Evolutionary conservation across 495 filamentous ascomycete genomes (phyloP).

Genomic region (Neurospora cerealis): DNA sequence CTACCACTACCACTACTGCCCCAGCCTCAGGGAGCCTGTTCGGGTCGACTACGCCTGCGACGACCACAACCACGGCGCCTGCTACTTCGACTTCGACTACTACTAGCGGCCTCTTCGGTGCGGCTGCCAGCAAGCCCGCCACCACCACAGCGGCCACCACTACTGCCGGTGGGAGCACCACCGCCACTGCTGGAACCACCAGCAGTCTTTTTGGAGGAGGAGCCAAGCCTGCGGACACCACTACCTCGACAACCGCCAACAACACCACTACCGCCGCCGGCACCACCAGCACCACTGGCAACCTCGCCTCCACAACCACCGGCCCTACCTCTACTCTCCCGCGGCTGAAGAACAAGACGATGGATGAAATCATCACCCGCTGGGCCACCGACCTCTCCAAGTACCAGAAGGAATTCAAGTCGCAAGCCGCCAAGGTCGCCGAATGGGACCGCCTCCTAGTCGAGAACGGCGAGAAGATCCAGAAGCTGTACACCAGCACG

Average conservation of each 20-base stretch:
- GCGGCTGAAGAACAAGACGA: conserved; percentile 92
- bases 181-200: conserved; percentile 3
- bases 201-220: conserved; percentile 23
- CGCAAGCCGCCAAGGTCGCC: conserved; percentile 76
- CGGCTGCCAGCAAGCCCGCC: conserved; percentile 8
- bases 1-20: not conserved
- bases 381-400: conserved; percentile 93
- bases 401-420: conserved; percentile 90
- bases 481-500: conserved; percentile 75
- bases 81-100: not conserved
- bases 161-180: not conserved
- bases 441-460: conserved; percentile 88
- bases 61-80: conserved; percentile 10
- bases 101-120: conserved; percentile 8
- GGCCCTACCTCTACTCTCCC: conserved; percentile 75
- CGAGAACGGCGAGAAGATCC: conserved; percentile 84
- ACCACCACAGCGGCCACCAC: conserved; percentile 2
- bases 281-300: conserved; percentile 18
- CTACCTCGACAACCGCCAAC: conserved; percentile 8
- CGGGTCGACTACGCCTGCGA: conserved; percentile 1
- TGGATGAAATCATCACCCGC: conserved; percentile 98
- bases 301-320: conserved; percentile 58
- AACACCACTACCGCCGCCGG: conserved; percentile 4
- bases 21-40: conserved; percentile 1
- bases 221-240: conserved; percentile 13